Conservation (phyloP, 2,329 filamentous ascomycete genomes). For the Corniculantispora saksenae region DNA sequence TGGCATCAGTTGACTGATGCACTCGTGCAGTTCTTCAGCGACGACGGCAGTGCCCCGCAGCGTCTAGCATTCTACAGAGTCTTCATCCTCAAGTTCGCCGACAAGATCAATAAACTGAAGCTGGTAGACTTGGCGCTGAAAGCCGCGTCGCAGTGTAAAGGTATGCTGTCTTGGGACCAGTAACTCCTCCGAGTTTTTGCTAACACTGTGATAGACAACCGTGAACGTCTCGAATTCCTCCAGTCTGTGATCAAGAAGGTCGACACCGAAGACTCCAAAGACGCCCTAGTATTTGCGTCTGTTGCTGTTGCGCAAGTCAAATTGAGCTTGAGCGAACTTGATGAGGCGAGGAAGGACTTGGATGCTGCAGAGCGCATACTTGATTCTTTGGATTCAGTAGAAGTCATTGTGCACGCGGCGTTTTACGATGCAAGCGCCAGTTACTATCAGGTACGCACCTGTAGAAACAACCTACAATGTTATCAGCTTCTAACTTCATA, state of each 20-base stretch:
- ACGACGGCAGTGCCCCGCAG: constrained; percentile 77
- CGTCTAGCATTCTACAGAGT: constrained; percentile 88
- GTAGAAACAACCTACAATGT: neutral
- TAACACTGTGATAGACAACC: constrained; percentile 64
- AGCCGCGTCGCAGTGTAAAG: constrained; percentile 80
- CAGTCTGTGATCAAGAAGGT: constrained; percentile 82
- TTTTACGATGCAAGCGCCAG: constrained; percentile 95
- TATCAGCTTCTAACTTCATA: constrained; percentile 7
- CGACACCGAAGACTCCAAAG: constrained; percentile 88
- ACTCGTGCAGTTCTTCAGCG: constrained; percentile 83
- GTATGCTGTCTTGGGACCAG: constrained; percentile 44
- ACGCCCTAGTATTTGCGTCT: constrained; percentile 91
- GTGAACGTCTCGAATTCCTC: constrained; percentile 84
- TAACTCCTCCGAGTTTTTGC: neutral
- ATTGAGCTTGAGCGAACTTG: constrained; percentile 74
- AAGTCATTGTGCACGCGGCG: constrained; percentile 90
- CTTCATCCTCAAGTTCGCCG: constrained; percentile 94
- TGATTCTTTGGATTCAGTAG: constrained; percentile 90
- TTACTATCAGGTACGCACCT: constrained; percentile 72
- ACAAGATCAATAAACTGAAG: constrained; percentile 99
- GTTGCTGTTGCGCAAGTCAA: constrained; percentile 88
- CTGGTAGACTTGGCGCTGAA: constrained; percentile 87
- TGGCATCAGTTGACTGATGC: constrained; percentile 98
- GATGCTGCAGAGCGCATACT: constrained; percentile 85
- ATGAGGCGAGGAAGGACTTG: constrained; percentile 83